Evolutionary conservation across 371 early-diverging fungal genomes (phyloP), one percentile per base, ranked within the genome.

Genomic region (Rhizopus microsporus): DNA sequence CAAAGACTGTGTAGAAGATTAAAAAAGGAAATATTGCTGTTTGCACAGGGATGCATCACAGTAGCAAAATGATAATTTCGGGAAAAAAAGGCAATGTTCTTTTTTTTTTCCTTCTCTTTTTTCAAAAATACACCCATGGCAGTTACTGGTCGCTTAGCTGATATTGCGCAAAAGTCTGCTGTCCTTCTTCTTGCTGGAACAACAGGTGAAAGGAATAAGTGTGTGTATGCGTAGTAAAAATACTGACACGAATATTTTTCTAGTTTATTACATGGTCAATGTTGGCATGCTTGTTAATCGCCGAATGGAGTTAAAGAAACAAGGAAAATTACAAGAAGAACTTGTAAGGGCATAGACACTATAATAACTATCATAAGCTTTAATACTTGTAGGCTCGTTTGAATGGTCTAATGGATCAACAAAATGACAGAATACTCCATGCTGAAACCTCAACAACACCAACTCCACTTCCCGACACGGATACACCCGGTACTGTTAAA

Each of bases 241-340:
- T 13, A 34, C 10, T 17, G 43, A 23, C 23, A 17, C 10, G 34
- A 47, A 50, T 31, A 29, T 1, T 33, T 33, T 46, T 23, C 5
- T 15, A 80, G 90, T 91, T 4, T 94, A 92, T 70, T 88, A 90
- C 63, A 77, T 94, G 56, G 93, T 92, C 50, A 89, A 89, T 62
- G 71, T 91, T 40, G 89, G 89, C 44, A 80, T 86, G 30, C 75
- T 88, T 52, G 86, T 95, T 43, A 77, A 76, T 53, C 68, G 68
- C 31, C 63, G 80, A 34, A 72, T 77, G 68, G 73, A 74, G 38
- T 56, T 76, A 32, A 80, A 76, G 57, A 76, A 76, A 42, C 64
- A 80, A 66, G 75, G 77, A 47, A 68, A 67, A 51, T 64, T 80
- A 23, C 68, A 80, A 40, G 80, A 80, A 56, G 77, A 80, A 54